These are phyloP conservation scores for Exophiala bonariae DNA, from an alignment of 2,329 filamentous ascomycete species.

Conservation along the genomic window DNA sequence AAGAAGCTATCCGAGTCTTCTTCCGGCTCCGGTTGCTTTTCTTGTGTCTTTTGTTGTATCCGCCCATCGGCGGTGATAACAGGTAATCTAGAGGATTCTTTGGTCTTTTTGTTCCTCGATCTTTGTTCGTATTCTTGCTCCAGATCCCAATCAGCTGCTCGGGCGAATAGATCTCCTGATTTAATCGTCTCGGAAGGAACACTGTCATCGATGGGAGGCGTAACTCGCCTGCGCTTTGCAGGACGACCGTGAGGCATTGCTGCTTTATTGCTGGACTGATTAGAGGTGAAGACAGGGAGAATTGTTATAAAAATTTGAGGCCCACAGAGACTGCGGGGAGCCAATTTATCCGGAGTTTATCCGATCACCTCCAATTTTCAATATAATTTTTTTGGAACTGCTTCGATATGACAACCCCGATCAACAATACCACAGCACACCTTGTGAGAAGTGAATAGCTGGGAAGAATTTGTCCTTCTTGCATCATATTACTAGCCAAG, in stretches of 20 bases:
- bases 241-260: conserved; percentile 49
- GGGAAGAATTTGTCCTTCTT: no score
- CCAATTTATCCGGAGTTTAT: conserved; percentile 1
- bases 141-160: conserved; percentile 80
- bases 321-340: neutral
- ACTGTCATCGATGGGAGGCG: conserved; percentile 44
- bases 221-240: conserved; percentile 52
- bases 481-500: neutral
- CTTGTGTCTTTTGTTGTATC: conserved; percentile 61
- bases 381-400: no score
- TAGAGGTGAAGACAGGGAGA: neutral
- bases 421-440: no score
- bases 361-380: neutral
- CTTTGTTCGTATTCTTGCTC: conserved; percentile 88
- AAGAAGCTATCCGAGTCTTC: conserved; percentile 67
- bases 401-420: neutral
- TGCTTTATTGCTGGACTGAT: neutral
- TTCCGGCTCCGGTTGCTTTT: conserved; percentile 36
- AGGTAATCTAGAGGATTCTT: conserved; percentile 74
- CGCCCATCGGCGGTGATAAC: conserved; percentile 82
- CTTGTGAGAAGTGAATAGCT: no score
- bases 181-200: conserved; percentile 32
- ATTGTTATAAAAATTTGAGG: no score
- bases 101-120: conserved; percentile 74
- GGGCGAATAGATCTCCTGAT: conserved; percentile 64